A percentile compares a stretch with the other conserved stretches of the same genome.
Evolutionary conservation across 2,329 filamentous ascomycete species (phyloP).

Genomic region (Aspergillus floridensis): DNA sequence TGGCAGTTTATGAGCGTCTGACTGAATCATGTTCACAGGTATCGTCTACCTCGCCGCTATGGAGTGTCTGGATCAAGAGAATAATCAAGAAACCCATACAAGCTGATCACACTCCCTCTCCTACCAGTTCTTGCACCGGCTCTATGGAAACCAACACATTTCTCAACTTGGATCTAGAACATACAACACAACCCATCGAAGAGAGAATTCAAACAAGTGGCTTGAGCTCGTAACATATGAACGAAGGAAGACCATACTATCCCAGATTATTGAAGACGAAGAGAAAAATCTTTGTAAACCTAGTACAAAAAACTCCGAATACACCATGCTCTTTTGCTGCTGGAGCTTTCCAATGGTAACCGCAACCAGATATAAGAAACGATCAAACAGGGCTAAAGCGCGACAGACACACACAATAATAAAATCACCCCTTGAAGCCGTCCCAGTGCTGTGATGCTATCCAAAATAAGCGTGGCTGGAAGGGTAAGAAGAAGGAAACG

Average conservation of each 20-base stretch:
- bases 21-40: no score
- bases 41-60: no score
- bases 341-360: not conserved
- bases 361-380: no score
- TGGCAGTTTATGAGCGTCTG: no score
- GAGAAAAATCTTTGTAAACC: not conserved
- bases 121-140: no score
- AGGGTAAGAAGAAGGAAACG: not conserved
- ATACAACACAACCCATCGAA: no score
- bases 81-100: no score
- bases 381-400: constrained; percentile 5
- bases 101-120: no score
- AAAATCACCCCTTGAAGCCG: not conserved
- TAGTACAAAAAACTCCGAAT: not conserved
- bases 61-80: no score
- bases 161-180: no score
- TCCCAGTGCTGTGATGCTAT: not conserved
- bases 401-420: not conserved
- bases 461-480: not conserved
- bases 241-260: not conserved
- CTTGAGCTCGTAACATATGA: not conserved
- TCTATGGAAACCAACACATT: no score
- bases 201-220: not conserved
- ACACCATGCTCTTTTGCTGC: not conserved
- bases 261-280: not conserved